Evolutionary conservation across 371 early-diverging fungal species (phyloP).

Genomic region (Entomophthora muscae): DNA sequence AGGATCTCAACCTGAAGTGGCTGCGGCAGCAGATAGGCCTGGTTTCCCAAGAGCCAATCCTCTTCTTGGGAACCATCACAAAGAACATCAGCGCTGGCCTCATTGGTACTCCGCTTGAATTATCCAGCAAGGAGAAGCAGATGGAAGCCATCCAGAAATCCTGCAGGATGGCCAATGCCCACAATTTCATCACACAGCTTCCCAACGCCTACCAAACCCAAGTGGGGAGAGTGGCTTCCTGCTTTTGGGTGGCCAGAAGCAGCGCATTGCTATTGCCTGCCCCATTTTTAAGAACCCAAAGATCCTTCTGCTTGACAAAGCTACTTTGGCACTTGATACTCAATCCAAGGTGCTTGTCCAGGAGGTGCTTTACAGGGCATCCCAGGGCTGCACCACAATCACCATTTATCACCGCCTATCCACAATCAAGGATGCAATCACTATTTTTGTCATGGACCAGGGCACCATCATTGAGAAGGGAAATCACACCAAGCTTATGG

Average conservation of each 20-base stretch:
- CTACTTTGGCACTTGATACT: conserved; percentile 29
- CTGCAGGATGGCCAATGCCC: conserved; percentile 46
- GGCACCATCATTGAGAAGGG: conserved; percentile 56
- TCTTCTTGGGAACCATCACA: conserved; percentile 48
- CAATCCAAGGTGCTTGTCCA: conserved; percentile 65
- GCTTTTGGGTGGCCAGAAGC: conserved; percentile 35
- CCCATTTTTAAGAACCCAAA: conserved; percentile 54
- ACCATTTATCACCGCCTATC: conserved; percentile 83
- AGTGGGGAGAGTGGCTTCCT: conserved; percentile 37
- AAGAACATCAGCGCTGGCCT: conserved; percentile 57
- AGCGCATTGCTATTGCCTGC: conserved; percentile 51
- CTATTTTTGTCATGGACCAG: conserved; percentile 59
- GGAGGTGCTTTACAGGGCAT: conserved; percentile 54
- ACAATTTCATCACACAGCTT: conserved; percentile 49
- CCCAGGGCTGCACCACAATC: conserved; percentile 66
- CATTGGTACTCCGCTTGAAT: conserved; percentile 18
- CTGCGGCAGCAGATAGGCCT: conserved; percentile 41
- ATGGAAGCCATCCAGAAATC: conserved; percentile 22
- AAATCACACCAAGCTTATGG: conserved; percentile 41
- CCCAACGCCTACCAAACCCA: conserved; percentile 58
- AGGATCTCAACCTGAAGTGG: conserved; percentile 32
- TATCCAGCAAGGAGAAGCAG: conserved; percentile 12
- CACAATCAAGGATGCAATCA: conserved; percentile 60
- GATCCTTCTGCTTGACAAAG: conserved; percentile 42
- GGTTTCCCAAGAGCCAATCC: conserved; percentile 45